Conservation (phyloP, 306 rosid genomes). For the Fragaria iinumae region DNA sequence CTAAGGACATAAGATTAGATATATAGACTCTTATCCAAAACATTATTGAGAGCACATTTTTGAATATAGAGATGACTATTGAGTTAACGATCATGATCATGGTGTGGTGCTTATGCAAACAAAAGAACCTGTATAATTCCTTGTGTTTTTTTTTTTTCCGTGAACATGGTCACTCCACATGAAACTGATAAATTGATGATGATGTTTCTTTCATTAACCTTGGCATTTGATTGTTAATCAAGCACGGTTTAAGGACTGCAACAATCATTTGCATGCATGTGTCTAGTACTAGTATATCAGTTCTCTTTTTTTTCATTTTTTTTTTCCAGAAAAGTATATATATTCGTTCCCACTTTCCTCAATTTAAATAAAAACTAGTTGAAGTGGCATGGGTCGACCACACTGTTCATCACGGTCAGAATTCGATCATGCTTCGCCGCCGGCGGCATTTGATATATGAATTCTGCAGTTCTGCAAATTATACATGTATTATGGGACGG, state of each 20-base stretch:
- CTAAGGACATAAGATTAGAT: not conserved
- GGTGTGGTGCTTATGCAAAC: not conserved
- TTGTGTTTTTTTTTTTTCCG: not conserved
- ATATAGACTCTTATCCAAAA: not conserved
- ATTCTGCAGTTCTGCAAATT: not conserved
- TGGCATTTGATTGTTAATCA: not conserved
- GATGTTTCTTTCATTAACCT: not conserved
- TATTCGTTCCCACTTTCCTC: not conserved
- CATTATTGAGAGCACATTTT: conserved; percentile 8
- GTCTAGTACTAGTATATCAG: not conserved
- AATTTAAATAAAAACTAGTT: not conserved
- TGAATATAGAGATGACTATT: not conserved
- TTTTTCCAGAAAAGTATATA: no score
- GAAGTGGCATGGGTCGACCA: not conserved
- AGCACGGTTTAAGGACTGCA: not conserved
- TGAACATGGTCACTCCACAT: conserved; percentile 8
- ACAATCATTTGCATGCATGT: not conserved
- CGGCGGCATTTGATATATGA: not conserved
- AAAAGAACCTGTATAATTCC: not conserved
- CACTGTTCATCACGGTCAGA: not conserved
- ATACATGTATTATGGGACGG: not conserved
- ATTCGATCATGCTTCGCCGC: not conserved
- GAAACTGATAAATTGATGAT: not conserved
- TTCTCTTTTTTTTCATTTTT: not conserved
- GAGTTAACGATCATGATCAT: not conserved